A percentile compares a stretch with the other conserved stretches of the same genome.
Conservation (phyloP, 2,329 filamentous ascomycete genomes). For the Talaromyces albobiverticillius region DNA sequence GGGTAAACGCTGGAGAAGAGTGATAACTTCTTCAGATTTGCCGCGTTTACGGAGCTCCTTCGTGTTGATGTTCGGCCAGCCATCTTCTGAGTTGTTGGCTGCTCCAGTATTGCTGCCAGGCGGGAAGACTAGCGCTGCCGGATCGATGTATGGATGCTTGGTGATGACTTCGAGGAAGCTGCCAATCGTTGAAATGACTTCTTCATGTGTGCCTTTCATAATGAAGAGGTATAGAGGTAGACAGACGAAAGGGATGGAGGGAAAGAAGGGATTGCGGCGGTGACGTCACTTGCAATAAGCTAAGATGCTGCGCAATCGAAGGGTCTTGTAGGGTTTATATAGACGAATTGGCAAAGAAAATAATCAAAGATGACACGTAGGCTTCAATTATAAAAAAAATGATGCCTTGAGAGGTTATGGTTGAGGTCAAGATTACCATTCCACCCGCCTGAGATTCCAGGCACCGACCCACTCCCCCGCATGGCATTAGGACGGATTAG, state of each 20-base stretch:
- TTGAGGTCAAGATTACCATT: conserved; percentile 6
- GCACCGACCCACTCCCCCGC: background rate
- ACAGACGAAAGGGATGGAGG: background rate
- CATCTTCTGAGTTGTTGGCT: background rate
- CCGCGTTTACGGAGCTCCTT: conserved; percentile 10
- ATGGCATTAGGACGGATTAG: background rate
- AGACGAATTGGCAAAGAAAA: background rate
- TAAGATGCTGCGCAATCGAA: background rate
- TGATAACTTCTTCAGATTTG: conserved; percentile 7
- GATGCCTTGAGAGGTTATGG: background rate
- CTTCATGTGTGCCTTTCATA: background rate
- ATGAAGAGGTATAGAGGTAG: background rate
- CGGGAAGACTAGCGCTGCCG: background rate
- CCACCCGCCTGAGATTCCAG: background rate
- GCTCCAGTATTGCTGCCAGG: background rate
- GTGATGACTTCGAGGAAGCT: background rate
- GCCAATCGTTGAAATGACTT: background rate
- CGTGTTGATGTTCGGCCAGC: conserved; percentile 8
- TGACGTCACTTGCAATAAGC: background rate
- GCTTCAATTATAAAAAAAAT: too few species aligned
- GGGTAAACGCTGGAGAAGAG: conserved; percentile 8
- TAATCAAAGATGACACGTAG: background rate
- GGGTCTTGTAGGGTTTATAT: too few species aligned
- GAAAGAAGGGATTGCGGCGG: background rate
- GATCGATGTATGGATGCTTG: conserved; percentile 9